Base-by-base conservation (phyloP, 768 basidiomycete genomes). In the Russula sp. region DNA sequence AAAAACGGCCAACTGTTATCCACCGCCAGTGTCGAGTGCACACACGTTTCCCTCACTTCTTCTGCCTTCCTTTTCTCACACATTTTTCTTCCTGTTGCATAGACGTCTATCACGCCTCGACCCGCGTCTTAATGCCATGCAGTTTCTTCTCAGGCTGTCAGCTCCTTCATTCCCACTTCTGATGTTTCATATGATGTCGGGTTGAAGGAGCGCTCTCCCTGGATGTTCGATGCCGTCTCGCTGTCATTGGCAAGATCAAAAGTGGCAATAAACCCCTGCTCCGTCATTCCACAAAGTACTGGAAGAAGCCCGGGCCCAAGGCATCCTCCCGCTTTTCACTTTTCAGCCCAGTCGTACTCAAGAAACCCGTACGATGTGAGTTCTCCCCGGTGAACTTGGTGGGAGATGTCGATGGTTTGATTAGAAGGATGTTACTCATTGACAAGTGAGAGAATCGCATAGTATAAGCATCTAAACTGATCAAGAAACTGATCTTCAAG, bases 141-240 rank as follows among this genome's bases (percentile, higher is more conserved):
- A 94, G 92, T 72, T 98, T 96, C 81, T 96, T 96, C 79, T 88
- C 90, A 63, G 94, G 94, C 55, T 97, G 94, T 77, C 91, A 97
- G 78, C 83, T 94, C n/a, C 73, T 98, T 97, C 80, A 93, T 97
- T 69, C 94, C 95, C 54, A 81, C 96, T 66, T 97, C 95, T 79
- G 94, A 97, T 77, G 90, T 92, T 38, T 78, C 80, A 64, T 96
- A 93, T 76, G 95, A 91, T 78, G 94, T 95, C 73, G 86, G 87
- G 69, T 81, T 95, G 70, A 89, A 88, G 80, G 92, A 93, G 75
- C 87, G 95, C 69, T 91, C 90, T 5, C 95, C 95, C 5, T 98
- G 94, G 89, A 94, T 93, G 59, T 94, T 94, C 74, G 92, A 96
- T 75, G 89, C 93, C 64, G 88, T 98, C 81, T 98, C 57, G 92